phyloP scores from a whole-genome alignment of 495 filamentous ascomycete species.

The Lasiosphaeria ovina region DNA sequence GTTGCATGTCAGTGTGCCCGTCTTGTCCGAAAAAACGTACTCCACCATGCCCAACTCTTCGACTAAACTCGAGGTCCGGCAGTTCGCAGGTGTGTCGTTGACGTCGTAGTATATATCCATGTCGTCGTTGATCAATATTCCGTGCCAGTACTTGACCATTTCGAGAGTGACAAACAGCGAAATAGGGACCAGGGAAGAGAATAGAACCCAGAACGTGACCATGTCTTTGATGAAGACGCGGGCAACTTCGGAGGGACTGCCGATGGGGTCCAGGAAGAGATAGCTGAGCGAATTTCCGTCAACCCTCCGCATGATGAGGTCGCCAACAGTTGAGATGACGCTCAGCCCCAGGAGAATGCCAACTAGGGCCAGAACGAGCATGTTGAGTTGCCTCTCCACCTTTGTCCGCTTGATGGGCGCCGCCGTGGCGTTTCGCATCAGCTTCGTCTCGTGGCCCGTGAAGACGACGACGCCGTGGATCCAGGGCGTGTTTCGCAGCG shows the following conservation, averaged over 20 bases:
- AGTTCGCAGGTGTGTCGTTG: constrained; percentile 92
- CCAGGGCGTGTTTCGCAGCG: constrained; percentile 95
- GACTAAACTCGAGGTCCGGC: constrained; percentile 91
- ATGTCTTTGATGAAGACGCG: constrained; percentile 91
- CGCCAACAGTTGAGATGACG: constrained; percentile 85
- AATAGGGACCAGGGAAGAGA: constrained; percentile 94
- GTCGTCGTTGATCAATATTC: constrained; percentile 95
- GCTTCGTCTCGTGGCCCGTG: constrained; percentile 96
- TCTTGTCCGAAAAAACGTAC: constrained; percentile 99
- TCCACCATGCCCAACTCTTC: constrained; percentile 98
- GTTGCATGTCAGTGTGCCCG: constrained; percentile 97
- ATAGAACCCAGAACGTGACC: constrained; percentile 98
- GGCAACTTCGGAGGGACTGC: constrained; percentile 50
- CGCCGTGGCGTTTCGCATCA: constrained; percentile 98
- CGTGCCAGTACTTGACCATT: constrained; percentile 96
- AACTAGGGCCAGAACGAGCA: constrained; percentile 87
- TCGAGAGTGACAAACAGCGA: constrained; percentile 97
- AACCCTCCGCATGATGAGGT: constrained; percentile 73
- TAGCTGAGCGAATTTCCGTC: constrained; percentile 61
- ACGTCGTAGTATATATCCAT: constrained; percentile 97
- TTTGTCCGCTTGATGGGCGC: constrained; percentile 96
- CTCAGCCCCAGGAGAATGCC: constrained; percentile 80
- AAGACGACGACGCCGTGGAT: constrained; percentile 96
- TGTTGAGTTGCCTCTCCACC: constrained; percentile 89
- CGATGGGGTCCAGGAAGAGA: constrained; percentile 57